Evolutionary conservation across 176 grass and related monocot species (phyloP), one percentile per base, ranked within the genome.

Genomic region (Carex littledalei): DNA sequence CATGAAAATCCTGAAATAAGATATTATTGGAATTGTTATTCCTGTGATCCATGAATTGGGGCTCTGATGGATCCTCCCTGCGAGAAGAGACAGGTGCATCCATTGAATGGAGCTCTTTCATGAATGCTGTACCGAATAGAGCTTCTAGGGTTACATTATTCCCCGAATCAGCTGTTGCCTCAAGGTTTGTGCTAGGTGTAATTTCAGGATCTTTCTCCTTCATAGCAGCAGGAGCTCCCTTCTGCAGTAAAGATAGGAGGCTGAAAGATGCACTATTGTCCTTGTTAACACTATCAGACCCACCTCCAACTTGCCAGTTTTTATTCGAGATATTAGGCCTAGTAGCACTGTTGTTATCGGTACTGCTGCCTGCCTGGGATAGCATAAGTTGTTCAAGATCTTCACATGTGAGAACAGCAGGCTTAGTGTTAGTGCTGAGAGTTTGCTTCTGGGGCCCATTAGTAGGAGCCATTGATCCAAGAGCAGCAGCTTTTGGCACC

Each of bases 341-440:
- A 83, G 45, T 69, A 66, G 60, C 43, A 65, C 15, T 53, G 21
- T 52, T 83, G 24, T 55, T 67, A 82, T 63, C 13, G 39, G 34
- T 64, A 47, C 55, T 81, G 67, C 75, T 68, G 79, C 55, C 34
- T 80, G 86, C 85, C 54, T 98, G 88, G 18, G 88, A 41, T 73
- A 98, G 81, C 93, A 98, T 93, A 17, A 90, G 70, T 82, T 94
- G 95, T 90, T 98, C 93, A 89, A 98, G 89, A 86, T 98, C 93
- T 89, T 98, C 93, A 73, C 93, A 98, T 62, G 91, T 98, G 85
- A 98, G 89, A 78, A 95, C 79, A 88, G 85, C 83, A 85, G 88
- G 88, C 86, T 55, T 50, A 20, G 63, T 52, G 45, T 83, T 83
- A 68, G 81, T 63, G 63, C 45, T 83, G 24, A 52, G 37, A 22